phyloP scores from a whole-genome alignment of 768 basidiomycete genomes.

The Cystofilobasidium macerans region DNA sequence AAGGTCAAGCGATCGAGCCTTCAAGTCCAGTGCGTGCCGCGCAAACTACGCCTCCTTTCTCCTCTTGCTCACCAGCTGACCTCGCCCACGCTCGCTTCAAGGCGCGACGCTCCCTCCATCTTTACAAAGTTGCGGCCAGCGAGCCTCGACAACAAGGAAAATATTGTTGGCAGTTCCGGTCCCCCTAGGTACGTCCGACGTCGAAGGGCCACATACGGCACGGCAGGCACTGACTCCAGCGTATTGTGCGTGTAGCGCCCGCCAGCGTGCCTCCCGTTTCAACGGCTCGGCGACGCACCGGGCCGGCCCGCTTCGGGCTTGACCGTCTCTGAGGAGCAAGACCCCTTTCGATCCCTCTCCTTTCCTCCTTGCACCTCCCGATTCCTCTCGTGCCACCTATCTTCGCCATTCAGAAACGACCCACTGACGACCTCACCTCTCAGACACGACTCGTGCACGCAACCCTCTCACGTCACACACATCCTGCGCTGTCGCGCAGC shows the following conservation, averaged over 20 bases:
- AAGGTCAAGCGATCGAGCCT: background rate
- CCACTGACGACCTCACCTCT: no score
- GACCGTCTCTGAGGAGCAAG: background rate
- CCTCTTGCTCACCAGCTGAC: background rate
- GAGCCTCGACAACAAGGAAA: conserved; percentile 3
- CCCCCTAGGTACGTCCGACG: background rate
- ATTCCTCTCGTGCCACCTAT: no score
- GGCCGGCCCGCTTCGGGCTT: background rate
- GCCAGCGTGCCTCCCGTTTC: background rate
- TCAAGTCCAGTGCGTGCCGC: background rate
- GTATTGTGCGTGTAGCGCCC: background rate
- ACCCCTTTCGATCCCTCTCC: no score
- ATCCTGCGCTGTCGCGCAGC: no score
- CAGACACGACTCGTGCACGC: no score
- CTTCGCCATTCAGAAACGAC: no score
- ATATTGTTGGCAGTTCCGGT: background rate
- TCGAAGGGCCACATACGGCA: no score
- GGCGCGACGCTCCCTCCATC: background rate
- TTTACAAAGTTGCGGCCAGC: background rate
- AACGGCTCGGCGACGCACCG: background rate
- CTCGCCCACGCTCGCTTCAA: background rate
- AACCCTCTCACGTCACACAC: no score
- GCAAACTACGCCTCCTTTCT: background rate
- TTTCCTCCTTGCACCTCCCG: no score
- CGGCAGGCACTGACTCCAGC: no score